Evolutionary conservation across 495 filamentous ascomycete genomes (phyloP).

Genomic region (Peziza echinospora): DNA sequence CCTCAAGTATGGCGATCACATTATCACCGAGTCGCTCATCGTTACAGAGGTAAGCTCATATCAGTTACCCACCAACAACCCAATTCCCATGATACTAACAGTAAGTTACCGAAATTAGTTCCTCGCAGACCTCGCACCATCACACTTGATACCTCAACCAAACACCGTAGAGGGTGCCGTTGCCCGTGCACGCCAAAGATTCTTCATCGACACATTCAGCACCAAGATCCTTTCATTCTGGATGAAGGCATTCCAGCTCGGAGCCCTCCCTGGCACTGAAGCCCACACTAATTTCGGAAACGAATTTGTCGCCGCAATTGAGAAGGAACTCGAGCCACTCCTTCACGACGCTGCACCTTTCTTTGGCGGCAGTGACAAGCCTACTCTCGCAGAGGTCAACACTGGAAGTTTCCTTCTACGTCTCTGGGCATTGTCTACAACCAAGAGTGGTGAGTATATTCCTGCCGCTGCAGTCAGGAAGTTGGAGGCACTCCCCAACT

Average conservation of each 20-base stretch:
- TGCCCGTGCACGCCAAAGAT: constrained; percentile 42
- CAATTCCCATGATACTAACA: background rate
- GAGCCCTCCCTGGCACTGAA: constrained; percentile 23
- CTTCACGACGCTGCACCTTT: constrained; percentile 46
- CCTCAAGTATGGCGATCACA: constrained; percentile 44
- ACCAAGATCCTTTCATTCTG: constrained; percentile 31
- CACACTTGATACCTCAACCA: constrained; percentile 29
- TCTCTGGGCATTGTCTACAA: too few species aligned
- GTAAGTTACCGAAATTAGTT: background rate
- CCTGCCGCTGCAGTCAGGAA: too few species aligned
- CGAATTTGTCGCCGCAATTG: constrained; percentile 30
- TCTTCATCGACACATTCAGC: constrained; percentile 59
- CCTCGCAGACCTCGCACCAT: constrained; percentile 24
- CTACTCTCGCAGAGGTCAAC: constrained; percentile 56
- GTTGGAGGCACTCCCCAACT: too few species aligned
- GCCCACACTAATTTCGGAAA: constrained; percentile 22
- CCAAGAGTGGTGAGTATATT: too few species aligned
- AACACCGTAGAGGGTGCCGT: constrained; percentile 24
- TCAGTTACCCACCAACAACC: constrained; percentile 30
- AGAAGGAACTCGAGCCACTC: constrained; percentile 56
- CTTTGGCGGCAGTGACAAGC: constrained; percentile 54
- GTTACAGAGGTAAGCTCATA: constrained; percentile 41
- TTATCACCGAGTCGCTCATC: constrained; percentile 54
- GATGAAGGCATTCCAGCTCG: constrained; percentile 22
- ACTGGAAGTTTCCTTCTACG: background rate